phyloP scores from a whole-genome alignment of 108 stramenopile species.

The Thalassiosira profunda region DNA sequence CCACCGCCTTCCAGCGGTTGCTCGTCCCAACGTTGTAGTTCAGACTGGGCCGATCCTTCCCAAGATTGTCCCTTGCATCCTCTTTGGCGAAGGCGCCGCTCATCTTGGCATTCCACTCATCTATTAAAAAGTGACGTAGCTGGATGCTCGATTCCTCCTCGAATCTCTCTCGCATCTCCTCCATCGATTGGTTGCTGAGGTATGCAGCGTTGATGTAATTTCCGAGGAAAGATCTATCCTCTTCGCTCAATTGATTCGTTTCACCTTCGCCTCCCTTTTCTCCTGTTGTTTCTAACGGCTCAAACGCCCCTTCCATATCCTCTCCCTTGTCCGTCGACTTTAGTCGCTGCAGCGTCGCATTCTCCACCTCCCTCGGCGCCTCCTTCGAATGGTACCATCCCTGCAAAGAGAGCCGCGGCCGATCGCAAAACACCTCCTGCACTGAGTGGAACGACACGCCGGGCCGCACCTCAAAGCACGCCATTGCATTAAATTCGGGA shows the following conservation, averaged over 20 bases:
- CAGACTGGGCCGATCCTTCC: constrained; percentile 52
- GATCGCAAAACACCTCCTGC: constrained; percentile 95
- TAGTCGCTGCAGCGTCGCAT: constrained; percentile 77
- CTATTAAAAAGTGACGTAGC: constrained; percentile 72
- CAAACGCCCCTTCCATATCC: constrained; percentile 44
- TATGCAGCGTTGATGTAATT: constrained; percentile 74
- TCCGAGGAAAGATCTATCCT: constrained; percentile 64
- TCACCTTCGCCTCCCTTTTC: constrained; percentile 4
- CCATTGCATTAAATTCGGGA: constrained; percentile 92
- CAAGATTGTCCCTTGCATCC: constrained; percentile 55
- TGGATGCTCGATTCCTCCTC: constrained; percentile 87
- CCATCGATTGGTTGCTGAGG: constrained; percentile 58
- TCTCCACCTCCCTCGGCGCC: constrained; percentile 57
- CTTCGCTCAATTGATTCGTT: constrained; percentile 52
- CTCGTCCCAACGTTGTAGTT: constrained; percentile 73
- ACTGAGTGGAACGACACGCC: constrained; percentile 95
- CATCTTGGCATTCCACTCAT: constrained; percentile 57
- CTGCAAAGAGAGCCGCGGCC: constrained; percentile 91
- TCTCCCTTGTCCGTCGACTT: constrained; percentile 55
- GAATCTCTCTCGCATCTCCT: constrained; percentile 74
- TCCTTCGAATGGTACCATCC: constrained; percentile 90
- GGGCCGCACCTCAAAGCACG: constrained; percentile 92
- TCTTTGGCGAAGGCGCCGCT: constrained; percentile 31
- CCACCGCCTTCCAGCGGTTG: constrained; percentile 81
- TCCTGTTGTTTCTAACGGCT: constrained; percentile 39